phyloP scores from a whole-genome alignment of 2,329 filamentous ascomycete species.

The Parascedosporium putredinis region DNA sequence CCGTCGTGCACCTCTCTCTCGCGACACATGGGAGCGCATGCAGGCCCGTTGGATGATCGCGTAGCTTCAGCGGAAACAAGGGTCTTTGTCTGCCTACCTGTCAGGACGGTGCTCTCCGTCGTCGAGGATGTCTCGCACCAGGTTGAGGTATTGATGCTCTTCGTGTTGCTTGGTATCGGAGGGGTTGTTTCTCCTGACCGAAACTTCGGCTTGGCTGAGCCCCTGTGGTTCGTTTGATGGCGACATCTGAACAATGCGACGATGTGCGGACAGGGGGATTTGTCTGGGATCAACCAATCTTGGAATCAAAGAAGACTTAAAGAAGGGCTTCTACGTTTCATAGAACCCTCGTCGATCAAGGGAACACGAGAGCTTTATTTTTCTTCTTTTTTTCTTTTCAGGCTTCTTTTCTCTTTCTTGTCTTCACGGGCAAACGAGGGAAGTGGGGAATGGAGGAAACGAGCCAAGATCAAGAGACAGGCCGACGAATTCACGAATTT shows the following conservation, averaged over 20 bases:
- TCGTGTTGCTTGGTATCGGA: conserved; percentile 44
- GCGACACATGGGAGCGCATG: neutral
- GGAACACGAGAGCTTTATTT: neutral
- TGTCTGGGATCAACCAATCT: neutral
- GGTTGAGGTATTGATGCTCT: conserved; percentile 86
- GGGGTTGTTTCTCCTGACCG: neutral
- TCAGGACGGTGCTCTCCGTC: conserved; percentile 84
- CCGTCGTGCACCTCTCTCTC: too few species aligned
- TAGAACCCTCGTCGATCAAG: neutral
- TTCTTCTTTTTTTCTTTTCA: neutral
- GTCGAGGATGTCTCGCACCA: conserved; percentile 75
- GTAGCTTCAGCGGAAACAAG: neutral
- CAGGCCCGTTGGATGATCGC: conserved; percentile 4
- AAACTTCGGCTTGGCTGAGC: neutral
- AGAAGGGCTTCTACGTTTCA: neutral
- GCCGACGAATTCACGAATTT: too few species aligned
- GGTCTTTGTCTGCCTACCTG: conserved; percentile 40
- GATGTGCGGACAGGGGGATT: neutral
- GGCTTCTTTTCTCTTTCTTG: neutral
- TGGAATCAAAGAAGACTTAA: neutral
- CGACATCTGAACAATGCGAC: neutral
- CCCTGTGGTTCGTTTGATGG: conserved; percentile 2
- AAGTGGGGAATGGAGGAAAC: neutral
- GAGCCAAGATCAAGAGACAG: too few species aligned
- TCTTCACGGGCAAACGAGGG: neutral